Evolutionary conservation across 2,329 filamentous ascomycete species (phyloP).

Genomic region (Alternaria hordeiaustralica): DNA sequence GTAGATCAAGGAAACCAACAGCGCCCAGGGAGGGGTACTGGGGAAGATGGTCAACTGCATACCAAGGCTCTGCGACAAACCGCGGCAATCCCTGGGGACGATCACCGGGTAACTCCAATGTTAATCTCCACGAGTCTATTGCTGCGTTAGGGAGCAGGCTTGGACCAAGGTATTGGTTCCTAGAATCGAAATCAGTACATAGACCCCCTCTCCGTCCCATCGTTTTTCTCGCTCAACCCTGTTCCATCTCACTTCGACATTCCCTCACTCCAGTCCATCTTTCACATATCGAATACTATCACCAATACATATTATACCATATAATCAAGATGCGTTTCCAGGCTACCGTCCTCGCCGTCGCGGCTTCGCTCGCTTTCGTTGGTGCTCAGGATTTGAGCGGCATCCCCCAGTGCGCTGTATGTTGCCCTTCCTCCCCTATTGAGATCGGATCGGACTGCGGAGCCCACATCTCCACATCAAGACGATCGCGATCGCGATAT

Average conservation of each 20-base stretch:
- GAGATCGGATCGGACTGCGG: not conserved
- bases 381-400: constrained; percentile 34
- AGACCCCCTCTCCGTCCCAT: not conserved
- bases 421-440: constrained; percentile 9
- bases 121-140: constrained; percentile 1
- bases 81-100: not conserved
- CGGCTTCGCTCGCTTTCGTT: constrained; percentile 35
- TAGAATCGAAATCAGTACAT: not conserved
- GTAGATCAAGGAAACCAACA: not conserved
- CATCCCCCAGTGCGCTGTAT: constrained; percentile 46
- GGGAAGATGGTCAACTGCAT: not conserved
- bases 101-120: not conserved
- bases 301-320: not conserved
- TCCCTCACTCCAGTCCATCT: not conserved
- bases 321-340: constrained; percentile 41
- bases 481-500: not conserved
- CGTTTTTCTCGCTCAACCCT: not conserved
- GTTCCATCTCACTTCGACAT: not conserved
- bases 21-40: not conserved
- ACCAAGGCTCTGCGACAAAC: not conserved
- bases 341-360: constrained; percentile 30
- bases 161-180: not conserved
- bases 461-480: not conserved
- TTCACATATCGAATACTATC: not conserved
- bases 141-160: not conserved